Base-by-base conservation (phyloP, 2,329 filamentous ascomycete genomes). In the Ascosphaera apis region DNA sequence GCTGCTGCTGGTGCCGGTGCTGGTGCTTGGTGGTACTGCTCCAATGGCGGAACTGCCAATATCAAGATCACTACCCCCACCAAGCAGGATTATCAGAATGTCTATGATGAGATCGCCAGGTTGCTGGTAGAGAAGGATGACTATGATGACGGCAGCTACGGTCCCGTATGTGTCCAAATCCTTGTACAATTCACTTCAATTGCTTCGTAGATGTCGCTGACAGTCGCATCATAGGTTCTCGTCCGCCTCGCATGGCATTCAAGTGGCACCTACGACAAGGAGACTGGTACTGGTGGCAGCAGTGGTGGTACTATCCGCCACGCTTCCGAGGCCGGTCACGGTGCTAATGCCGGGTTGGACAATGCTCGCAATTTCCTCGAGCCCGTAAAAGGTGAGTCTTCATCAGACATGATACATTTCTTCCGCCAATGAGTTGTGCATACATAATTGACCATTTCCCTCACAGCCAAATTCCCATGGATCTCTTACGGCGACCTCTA, bases 301-400 rank as follows among this genome's bases (percentile, higher is more conserved):
- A 92, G 95, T 57, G 86, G 88, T 45, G 86, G 86, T 39, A 93
- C 84, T 45, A 95, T 95, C 88, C 74, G 88, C 52, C 95, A 93
- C 55, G 66, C 74, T 16, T 84, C 86, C 33, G 88, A 95, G 62
- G 66, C 71, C 41, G 74, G 76, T 55, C 86, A 98, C 59, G 83
- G 83, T 46, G 88, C 86, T 58, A 98, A 98, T 52, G 82, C 86
- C 40, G 88, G 86, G 47, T 66, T 95, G 50, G 73, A 77, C 53
- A 62, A 70, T 47, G 88, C 86, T 42, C 80, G 86, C 40, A 76
- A 91, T 59, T 93, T 95, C 66, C 70, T 95, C 40, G 79, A 91
- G 60, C 83, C 84, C 42, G 66, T 95, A 48, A 91, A 93, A 66
- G 63, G 73, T 76, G 55, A 54, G 67, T 56, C 3, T 9, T 15